Evolutionary conservation across 2,329 filamentous ascomycete genomes (phyloP).

Genomic region (Tolypocladium tundrense): DNA sequence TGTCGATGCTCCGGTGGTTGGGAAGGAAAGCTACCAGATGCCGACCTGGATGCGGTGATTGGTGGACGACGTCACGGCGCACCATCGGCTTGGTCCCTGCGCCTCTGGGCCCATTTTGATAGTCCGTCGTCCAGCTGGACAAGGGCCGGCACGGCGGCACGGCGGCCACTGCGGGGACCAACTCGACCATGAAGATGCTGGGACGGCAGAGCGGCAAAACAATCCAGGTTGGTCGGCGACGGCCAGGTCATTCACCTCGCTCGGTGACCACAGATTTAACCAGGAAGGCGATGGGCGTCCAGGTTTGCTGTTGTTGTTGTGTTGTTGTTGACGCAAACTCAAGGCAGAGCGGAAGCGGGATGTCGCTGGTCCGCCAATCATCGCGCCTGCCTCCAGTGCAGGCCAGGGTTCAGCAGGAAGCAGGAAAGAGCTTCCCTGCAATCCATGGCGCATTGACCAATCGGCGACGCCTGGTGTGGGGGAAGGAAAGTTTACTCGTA

Average conservation of each 20-base stretch:
- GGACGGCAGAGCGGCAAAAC: not conserved
- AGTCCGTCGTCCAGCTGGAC: not conserved
- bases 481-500: too few relatives aligned
- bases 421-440: too few relatives aligned
- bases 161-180: not conserved
- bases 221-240: not conserved
- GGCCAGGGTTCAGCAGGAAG: too few relatives aligned
- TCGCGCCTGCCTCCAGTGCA: not conserved
- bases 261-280: not conserved
- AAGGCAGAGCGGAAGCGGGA: not conserved
- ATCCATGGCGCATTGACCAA: not conserved
- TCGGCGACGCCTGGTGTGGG: not conserved
- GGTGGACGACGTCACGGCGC: not conserved
- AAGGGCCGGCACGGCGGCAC: not conserved
- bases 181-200: not conserved
- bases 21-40: not conserved
- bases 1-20: not conserved
- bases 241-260: not conserved
- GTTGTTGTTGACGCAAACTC: not conserved
- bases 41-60: not conserved
- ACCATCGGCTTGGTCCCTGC: too few relatives aligned
- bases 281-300: not conserved
- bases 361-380: not conserved
- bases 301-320: not conserved
- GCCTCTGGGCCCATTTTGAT: too few relatives aligned